Conservation (phyloP, 495 filamentous ascomycete genomes). For the Staphylotrichum longicolle region DNA sequence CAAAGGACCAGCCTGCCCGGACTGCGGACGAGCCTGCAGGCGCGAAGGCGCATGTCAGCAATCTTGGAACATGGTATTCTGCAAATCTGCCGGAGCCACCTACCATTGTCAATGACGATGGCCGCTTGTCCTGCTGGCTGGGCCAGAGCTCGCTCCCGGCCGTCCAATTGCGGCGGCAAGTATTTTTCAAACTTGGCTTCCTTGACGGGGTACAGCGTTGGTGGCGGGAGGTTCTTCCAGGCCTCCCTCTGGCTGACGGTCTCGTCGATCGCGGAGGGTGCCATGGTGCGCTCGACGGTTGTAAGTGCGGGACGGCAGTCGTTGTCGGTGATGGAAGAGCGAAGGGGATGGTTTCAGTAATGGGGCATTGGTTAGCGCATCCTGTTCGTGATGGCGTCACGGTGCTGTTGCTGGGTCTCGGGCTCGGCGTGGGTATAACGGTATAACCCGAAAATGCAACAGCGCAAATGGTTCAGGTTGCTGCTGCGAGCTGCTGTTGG, state of each 20-base stretch:
- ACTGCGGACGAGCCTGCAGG: constrained; percentile 75
- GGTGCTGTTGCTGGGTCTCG: neutral
- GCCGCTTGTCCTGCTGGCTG: constrained; percentile 52
- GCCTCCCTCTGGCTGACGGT: constrained; percentile 35
- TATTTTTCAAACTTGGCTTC: constrained; percentile 80
- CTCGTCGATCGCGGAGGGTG: constrained; percentile 44
- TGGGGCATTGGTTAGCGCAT: constrained; percentile 13
- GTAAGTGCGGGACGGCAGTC: neutral
- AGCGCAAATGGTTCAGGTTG: neutral
- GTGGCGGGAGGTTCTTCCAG: constrained; percentile 44
- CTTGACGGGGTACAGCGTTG: constrained; percentile 52
- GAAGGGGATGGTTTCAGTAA: neutral
- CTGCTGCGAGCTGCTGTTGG: neutral
- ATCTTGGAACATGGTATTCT: neutral
- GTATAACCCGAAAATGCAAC: neutral
- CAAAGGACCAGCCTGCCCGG: constrained; percentile 94
- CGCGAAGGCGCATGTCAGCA: constrained; percentile 10
- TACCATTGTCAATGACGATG: constrained; percentile 99
- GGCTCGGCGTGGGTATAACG: neutral
- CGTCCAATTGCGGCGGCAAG: constrained; percentile 63
- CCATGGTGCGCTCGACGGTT: constrained; percentile 33
- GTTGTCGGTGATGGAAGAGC: neutral
- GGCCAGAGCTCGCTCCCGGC: constrained; percentile 59
- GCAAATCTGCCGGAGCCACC: neutral
- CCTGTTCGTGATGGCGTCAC: neutral